A percentile compares a stretch with the other conserved stretches of the same genome.
These are phyloP conservation scores for Phytophthora tubulina DNA, from an alignment of 352 stramenopile genomes.

Conservation along the genomic window DNA sequence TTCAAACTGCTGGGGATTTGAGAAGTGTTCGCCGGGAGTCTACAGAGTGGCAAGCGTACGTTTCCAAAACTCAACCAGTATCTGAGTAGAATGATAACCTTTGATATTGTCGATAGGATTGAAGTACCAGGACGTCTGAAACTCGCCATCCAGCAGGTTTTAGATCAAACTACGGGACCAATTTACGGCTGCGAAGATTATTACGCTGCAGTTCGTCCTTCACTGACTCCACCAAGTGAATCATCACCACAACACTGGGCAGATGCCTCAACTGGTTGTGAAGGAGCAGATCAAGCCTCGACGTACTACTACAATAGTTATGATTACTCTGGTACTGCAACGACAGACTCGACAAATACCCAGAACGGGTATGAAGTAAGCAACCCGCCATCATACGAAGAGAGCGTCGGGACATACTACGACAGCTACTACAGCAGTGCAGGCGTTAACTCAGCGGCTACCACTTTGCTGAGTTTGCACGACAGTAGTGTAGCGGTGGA, in stretches of 20 bases:
- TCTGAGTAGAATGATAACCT: no score
- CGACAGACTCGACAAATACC: neutral
- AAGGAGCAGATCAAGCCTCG: constrained; percentile 19
- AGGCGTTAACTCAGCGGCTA: constrained; percentile 9
- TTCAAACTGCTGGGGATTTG: constrained; percentile 68
- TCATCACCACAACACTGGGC: constrained; percentile 15
- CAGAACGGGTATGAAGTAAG: constrained; percentile 13
- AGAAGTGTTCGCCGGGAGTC: constrained; percentile 50
- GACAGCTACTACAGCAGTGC: constrained; percentile 11
- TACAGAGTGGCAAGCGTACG: constrained; percentile 67
- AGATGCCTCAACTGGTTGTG: constrained; percentile 12
- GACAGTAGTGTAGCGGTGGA: neutral
- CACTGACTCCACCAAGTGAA: constrained; percentile 19
- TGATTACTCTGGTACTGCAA: constrained; percentile 17
- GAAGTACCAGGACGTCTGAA: constrained; percentile 67
- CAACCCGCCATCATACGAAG: constrained; percentile 21
- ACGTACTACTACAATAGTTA: constrained; percentile 30
- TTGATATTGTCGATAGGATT: constrained; percentile 34
- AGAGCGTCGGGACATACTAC: constrained; percentile 12
- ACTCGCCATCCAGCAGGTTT: constrained; percentile 70
- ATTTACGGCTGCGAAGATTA: constrained; percentile 40
- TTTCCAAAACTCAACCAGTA: neutral
- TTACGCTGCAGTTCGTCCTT: constrained; percentile 33
- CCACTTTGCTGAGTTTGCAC: constrained; percentile 34
- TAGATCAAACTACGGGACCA: constrained; percentile 47